phyloP scores from a whole-genome alignment of 495 filamentous ascomycete genomes.

The Penicillium atrosanguineum region DNA sequence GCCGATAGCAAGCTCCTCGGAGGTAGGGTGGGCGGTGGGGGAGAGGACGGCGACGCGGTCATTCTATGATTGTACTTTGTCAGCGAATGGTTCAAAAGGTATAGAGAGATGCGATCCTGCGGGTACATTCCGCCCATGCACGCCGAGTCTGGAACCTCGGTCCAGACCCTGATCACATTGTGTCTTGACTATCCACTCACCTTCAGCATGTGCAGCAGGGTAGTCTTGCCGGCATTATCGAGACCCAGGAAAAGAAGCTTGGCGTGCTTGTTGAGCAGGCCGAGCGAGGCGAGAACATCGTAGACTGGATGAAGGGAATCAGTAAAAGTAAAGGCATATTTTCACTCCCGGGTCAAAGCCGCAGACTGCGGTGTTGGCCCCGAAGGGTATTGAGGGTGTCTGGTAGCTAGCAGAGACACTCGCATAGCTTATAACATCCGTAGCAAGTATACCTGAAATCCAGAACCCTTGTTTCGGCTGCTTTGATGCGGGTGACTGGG shows the following conservation, averaged over 20 bases:
- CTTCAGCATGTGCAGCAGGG: slow-evolving; percentile 89
- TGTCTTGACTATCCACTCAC: slow-evolving; percentile 42
- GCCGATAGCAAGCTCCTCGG: slow-evolving; percentile 94
- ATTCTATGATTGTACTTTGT: slow-evolving; percentile 55
- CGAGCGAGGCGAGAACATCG: slow-evolving; percentile 86
- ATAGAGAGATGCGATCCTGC: background rate
- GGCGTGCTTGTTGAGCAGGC: slow-evolving; percentile 93
- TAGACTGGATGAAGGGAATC: slow-evolving; percentile 59
- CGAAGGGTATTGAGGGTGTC: background rate
- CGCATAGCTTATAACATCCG: background rate
- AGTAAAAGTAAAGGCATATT: slow-evolving; percentile 6
- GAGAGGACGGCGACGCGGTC: slow-evolving; percentile 91
- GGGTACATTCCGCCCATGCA: background rate
- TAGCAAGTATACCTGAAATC: background rate
- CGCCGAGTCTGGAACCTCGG: background rate
- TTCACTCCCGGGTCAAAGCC: slow-evolving; percentile 13
- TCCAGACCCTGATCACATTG: background rate
- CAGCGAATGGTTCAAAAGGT: slow-evolving; percentile 6
- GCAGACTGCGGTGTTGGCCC: slow-evolving; percentile 10
- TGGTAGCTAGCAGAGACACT: background rate
- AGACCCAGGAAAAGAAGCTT: slow-evolving; percentile 93
- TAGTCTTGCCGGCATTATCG: slow-evolving; percentile 98
- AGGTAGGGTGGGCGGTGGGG: slow-evolving; percentile 88
- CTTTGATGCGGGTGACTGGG: slow-evolving; percentile 6
- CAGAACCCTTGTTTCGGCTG: background rate